Evolutionary conservation across 202 grass and related monocot species (phyloP).

Genomic region (Panicum hallii): DNA sequence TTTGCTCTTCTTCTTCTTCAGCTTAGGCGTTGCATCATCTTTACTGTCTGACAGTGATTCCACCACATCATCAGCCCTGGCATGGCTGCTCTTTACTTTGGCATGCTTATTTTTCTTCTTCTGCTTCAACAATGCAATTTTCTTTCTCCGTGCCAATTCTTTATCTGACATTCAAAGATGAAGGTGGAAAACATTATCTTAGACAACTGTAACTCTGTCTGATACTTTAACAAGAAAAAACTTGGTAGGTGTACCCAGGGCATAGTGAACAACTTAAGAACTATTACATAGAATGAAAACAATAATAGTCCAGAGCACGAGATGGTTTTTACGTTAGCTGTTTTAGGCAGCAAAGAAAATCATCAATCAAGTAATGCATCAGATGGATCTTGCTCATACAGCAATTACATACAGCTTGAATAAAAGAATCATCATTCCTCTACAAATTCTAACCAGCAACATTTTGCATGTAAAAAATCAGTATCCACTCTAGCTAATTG

Average conservation of each 20-base stretch:
- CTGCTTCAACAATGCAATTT: slow-evolving; percentile 44
- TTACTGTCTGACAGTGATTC: slow-evolving; percentile 18
- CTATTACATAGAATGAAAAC: not conserved
- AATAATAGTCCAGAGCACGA: not conserved
- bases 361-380: not conserved
- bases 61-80: slow-evolving; percentile 9
- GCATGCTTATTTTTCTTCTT: slow-evolving; percentile 51
- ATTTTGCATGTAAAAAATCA: not conserved
- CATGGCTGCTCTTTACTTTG: slow-evolving; percentile 36
- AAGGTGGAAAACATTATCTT: slow-evolving; percentile 27
- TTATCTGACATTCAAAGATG: slow-evolving; percentile 46
- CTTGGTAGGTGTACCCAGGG: slow-evolving; percentile 5
- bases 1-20: slow-evolving; percentile 52
- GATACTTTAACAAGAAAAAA: not conserved
- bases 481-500: not conserved
- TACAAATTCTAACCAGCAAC: not conserved
- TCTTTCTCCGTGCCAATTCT: slow-evolving; percentile 41
- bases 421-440: not conserved
- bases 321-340: slow-evolving; percentile 2
- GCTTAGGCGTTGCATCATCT: slow-evolving; percentile 25
- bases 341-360: not conserved
- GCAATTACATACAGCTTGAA: not conserved
- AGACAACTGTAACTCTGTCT: not conserved
- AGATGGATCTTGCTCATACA: not conserved
- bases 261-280: slow-evolving; percentile 22